Base-by-base conservation (phyloP, 148 eudicot genomes). In the Amaranthus palmeri region DNA sequence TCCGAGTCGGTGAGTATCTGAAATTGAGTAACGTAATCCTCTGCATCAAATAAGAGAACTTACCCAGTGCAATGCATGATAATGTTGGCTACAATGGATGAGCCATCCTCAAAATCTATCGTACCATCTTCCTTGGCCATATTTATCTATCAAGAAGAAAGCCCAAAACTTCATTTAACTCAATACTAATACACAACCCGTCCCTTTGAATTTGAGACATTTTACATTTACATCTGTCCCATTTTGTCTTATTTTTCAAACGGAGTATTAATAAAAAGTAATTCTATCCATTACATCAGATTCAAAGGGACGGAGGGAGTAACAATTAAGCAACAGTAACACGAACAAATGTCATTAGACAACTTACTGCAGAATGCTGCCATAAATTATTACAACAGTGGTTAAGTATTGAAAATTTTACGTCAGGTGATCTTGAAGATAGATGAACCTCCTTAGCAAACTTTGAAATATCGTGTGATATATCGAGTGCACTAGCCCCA, bases 391-490 rank as follows among this genome's bases (percentile, higher is more conserved):
- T 88, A 51, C n/a, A 72, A 54, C 48, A 56, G 4, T 57, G 55
- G 50, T 79, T 73, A 11, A 82, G 65, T 61, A 86, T 84, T 4
- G 78, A 73, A 54, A 81, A 57, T 53, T 61, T 45, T 9, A 65
- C 63, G 51, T 73, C 6, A 14, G 90, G 83, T 9, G 83, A 66
- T 81, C 90, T 83, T 61, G 92, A 80, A 75, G 96, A 88, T 46
- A 88, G 77, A 78, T 88, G 90, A 80, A 90, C 88, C 73, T 90
- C 82, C 79, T 88, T 86, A 15, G 92, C 87, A 42, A 77, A 84
- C 42, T 13, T 63, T 9, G 84, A 74, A 14, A 90, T 83, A 17
- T 90, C 96, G 17, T 40, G 65, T 5, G 83, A 83, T 59, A 90
- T 86, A 57, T 90, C 96, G 3, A 7, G 4, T 11, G 81, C 87